Base-by-base conservation (phyloP, 495 filamentous ascomycete species). In the Parathielavia appendiculata region DNA sequence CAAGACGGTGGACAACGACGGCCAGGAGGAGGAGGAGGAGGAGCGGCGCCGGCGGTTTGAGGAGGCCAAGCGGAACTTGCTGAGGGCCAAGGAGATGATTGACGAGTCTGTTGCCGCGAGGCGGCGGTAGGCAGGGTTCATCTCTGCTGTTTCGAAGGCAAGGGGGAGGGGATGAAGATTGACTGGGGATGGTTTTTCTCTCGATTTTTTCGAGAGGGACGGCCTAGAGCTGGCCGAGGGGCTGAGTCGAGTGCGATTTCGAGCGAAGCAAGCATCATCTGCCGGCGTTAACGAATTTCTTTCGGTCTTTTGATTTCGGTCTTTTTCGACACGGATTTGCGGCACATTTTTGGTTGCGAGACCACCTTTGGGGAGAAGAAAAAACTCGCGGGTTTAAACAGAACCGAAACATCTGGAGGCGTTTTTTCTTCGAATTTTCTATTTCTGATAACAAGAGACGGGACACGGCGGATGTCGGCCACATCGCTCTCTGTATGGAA, bases 51-150 rank as follows among this genome's bases (percentile, higher is more conserved):
- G 60, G 1, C 20, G 67, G 43, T 66, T 78, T 30, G 74, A 69
- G 30, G 67, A 70, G 46, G 63, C 62, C 14, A 79, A 78, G 71
- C 61, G 54, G 44, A 61, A 72, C 51, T 48, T 78, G 16, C 66
- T 72, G 35, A 61, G 54, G 46, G 61, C 70, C 19, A 59, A 62
- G 36, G 60, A 58, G 43, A 57, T 59, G 51, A 45, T 66, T 41
- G 26, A 52, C 4, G 53, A 12, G 13, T 12, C 10, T 41, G 30
- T 16, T 26, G 45, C 45, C 4, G 19, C 4, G 17, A 30, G 17
- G 9, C 23, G 10, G 9, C 30, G 13, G 35, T 38, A 9, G 11
- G 8, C 4, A 38, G 36, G 19, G 48, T 36, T 5, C 22, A n/a
- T n/a, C n/a, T n/a, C n/a, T n/a, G n/a, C n/a, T n/a, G n/a, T n/a